Conservation (phyloP, 305 asterid species). For the Solanum aculeatissimum region DNA sequence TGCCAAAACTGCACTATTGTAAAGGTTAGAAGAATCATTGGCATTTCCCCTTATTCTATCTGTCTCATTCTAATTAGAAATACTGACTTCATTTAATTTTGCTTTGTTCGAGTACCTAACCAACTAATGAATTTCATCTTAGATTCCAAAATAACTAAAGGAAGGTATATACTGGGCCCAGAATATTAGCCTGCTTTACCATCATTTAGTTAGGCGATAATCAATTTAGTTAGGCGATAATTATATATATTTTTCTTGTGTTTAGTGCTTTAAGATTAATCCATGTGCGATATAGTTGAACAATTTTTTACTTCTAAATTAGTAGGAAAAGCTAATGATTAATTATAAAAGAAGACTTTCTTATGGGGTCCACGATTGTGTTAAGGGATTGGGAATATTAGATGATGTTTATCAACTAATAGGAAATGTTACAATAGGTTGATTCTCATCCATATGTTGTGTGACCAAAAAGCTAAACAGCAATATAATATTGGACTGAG, state of each 20-base stretch:
- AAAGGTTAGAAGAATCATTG: slow-evolving; percentile 32
- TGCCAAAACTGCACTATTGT: slow-evolving; percentile 67
- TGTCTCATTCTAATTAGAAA: not conserved
- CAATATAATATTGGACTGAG: not conserved
- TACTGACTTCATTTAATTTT: not conserved
- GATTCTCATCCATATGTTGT: not conserved
- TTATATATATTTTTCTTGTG: not conserved
- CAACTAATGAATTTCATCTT: not conserved
- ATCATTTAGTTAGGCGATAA: not conserved
- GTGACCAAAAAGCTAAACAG: not conserved
- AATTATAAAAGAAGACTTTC: not conserved
- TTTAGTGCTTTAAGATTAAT: not conserved
- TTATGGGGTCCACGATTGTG: not conserved
- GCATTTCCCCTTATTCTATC: not conserved
- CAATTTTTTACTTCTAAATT: not conserved
- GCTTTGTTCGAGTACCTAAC: not conserved
- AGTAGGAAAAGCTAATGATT: not conserved
- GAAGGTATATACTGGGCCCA: not conserved
- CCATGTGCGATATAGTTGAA: not conserved
- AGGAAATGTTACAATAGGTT: not conserved
- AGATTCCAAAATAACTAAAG: not conserved
- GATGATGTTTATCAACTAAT: not conserved
- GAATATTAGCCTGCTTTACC: not conserved
- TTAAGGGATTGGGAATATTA: not conserved
- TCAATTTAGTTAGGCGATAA: not conserved